A percentile compares a stretch with the other conserved stretches of the same genome.
Conservation (phyloP, 1,139 yeast species). For the Hyphopichia wangnamkhiaoensis region DNA sequence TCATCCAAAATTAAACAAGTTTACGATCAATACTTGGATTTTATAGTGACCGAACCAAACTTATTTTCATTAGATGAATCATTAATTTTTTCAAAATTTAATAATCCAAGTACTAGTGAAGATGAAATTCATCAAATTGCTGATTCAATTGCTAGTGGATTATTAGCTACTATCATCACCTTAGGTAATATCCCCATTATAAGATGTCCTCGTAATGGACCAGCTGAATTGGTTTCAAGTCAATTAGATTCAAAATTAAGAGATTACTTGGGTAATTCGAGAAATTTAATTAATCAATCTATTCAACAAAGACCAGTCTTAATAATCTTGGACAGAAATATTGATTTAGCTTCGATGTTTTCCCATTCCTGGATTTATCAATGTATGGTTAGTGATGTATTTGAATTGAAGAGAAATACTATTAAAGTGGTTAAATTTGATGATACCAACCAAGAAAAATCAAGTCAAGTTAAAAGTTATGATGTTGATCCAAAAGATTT, state of each 20-base stretch:
- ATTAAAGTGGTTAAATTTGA: slow-evolving; percentile 45
- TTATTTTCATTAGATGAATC: slow-evolving; percentile 76
- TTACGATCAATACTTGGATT: slow-evolving; percentile 89
- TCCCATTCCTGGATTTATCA: slow-evolving; percentile 98
- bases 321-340: slow-evolving; percentile 79
- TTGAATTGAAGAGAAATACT: slow-evolving; percentile 75
- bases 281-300: slow-evolving; percentile 29
- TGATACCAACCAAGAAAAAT: slow-evolving; percentile 27
- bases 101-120: slow-evolving; percentile 72
- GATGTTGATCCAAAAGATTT: slow-evolving; percentile 93
- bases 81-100: slow-evolving; percentile 65
- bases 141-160: slow-evolving; percentile 71
- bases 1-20: slow-evolving; percentile 78
- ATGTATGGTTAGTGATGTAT: slow-evolving; percentile 92
- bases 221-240: slow-evolving; percentile 92
- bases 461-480: slow-evolving; percentile 52
- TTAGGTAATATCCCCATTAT: slow-evolving; percentile 82
- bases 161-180: slow-evolving; percentile 78
- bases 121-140: slow-evolving; percentile 70
- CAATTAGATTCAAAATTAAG: slow-evolving; percentile 80
- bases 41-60: slow-evolving; percentile 89
- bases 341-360: slow-evolving; percentile 91
- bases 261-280: slow-evolving; percentile 78
- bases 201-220: slow-evolving; percentile 89
- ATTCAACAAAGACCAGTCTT: slow-evolving; percentile 68